Base-by-base conservation (phyloP, 2,329 filamentous ascomycete genomes). In the Fusarium robinianum region DNA sequence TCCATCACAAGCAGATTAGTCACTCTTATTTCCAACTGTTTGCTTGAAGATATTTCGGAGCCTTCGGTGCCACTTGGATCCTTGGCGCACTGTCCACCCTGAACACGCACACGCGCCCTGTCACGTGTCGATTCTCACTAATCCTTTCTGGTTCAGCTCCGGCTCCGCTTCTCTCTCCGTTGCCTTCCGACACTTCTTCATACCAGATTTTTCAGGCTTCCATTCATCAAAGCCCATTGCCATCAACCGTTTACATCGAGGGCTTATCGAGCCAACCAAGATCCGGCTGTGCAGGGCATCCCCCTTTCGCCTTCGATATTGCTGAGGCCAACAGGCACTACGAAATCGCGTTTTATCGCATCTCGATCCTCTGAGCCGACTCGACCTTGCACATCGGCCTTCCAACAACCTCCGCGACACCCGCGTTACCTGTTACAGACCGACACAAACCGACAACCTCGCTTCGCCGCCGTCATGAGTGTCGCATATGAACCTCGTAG, bases 401-500 rank as follows among this genome's bases (percentile, higher is more conserved):
- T 35, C 50, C 30, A 23, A 26, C 38, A 35, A 39, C 38, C 30
- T 41, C 38, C 31, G 51, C 51, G 40, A 46, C 48, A 33, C 34
- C 53, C 40, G 41, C 56, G 37, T 55, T 50, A 23, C 42, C 34
- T 30, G n/a, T n/a, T n/a, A 15, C 26, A 26, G n/a, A 47, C 24
- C 35, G 29, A 38, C 46, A 38, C 33, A 44, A 30, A 36, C 41
- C 37, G 7, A 33, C 35, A 35, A 32, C 47, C 35, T 18, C 50
- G 41, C 40, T 38, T 44, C 41, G 46, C 42, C 38, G 53, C 42
- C 62, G 70, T 57, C 34, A 78, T 79, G 75, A 75, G 71, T 52
- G 74, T 80, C 56, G 75, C 74, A 26, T 80, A 75, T 58, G 76
- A 80, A 53, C 65, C 72, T 16, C 67, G 76, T 46, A 70, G 65